phyloP scores from a whole-genome alignment of 805 yeast genomes.

The Kazachstania africana region DNA sequence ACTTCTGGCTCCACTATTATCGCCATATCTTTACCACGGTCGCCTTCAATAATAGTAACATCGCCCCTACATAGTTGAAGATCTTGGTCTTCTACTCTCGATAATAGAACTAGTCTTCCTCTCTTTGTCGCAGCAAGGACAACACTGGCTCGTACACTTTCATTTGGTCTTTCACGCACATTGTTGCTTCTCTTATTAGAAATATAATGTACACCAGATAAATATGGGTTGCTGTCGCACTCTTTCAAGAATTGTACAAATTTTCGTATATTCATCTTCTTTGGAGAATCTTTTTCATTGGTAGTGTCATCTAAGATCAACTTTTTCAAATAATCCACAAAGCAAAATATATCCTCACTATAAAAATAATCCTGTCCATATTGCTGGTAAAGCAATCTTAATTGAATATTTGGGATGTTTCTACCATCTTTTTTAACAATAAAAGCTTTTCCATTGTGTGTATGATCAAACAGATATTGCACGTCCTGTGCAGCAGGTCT shows the following conservation, averaged over 20 bases:
- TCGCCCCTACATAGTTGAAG: conserved; percentile 47
- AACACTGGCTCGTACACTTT: too few relatives aligned
- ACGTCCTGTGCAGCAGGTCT: too few relatives aligned
- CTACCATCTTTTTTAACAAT: too few relatives aligned
- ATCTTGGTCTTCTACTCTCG: conserved; percentile 55
- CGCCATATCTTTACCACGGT: conserved; percentile 71
- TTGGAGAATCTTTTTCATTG: conserved; percentile 4
- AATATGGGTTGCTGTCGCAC: conserved; percentile 29
- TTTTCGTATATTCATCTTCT: conserved; percentile 9
- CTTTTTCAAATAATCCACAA: conserved; percentile 28
- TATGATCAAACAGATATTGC: too few relatives aligned
- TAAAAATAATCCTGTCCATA: conserved; percentile 47
- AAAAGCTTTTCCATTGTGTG: too few relatives aligned
- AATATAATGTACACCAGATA: not conserved
- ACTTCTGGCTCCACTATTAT: conserved; percentile 58
- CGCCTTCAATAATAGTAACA: conserved; percentile 72
- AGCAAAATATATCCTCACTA: conserved; percentile 28
- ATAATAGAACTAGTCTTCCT: conserved; percentile 58
- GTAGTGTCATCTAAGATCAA: conserved; percentile 4
- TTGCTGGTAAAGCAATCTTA: too few relatives aligned
- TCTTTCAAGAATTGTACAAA: conserved; percentile 30
- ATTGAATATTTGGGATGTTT: too few relatives aligned
- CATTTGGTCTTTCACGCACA: conserved; percentile 20
- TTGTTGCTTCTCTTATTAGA: not conserved
- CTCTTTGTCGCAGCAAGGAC: conserved; percentile 45